Evolutionary conservation across 2,329 filamentous ascomycete genomes (phyloP).

Genomic region (Claviceps maximensis): DNA sequence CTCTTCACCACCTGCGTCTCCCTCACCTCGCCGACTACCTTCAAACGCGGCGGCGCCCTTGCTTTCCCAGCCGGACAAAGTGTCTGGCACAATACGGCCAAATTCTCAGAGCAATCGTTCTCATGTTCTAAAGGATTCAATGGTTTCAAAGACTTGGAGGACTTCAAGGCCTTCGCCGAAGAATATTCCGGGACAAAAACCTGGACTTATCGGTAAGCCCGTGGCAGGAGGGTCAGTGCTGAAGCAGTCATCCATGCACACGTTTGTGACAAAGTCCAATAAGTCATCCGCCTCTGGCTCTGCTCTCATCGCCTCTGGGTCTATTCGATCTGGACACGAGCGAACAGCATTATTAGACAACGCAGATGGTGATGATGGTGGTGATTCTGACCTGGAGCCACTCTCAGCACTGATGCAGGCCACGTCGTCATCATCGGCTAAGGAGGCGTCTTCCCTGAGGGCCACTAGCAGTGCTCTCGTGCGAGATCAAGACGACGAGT

Average conservation of each 20-base stretch:
- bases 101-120: slow-evolving; percentile 10
- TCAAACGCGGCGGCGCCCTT: slow-evolving; percentile 2
- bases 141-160: too few species aligned
- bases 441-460: not conserved
- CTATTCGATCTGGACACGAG: not conserved
- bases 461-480: not conserved
- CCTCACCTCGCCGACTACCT: slow-evolving; percentile 10
- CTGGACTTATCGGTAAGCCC: not conserved
- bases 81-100: slow-evolving; percentile 15
- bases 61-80: slow-evolving; percentile 7
- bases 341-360: not conserved
- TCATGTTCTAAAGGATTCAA: slow-evolving; percentile 9
- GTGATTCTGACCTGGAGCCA: slow-evolving; percentile 8
- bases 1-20: slow-evolving; percentile 17
- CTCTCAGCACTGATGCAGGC: not conserved
- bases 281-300: not conserved
- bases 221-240: slow-evolving; percentile 3
- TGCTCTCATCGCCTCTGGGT: not conserved
- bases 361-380: not conserved
- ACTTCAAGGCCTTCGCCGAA: too few species aligned
- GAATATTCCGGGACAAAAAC: not conserved
- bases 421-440: not conserved
- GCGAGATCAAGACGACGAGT: slow-evolving; percentile 1
- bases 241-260: slow-evolving; percentile 23
- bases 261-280: slow-evolving; percentile 11